phyloP scores from a whole-genome alignment of 2,329 filamentous ascomycete genomes.

The Colletotrichum liaoningense region DNA sequence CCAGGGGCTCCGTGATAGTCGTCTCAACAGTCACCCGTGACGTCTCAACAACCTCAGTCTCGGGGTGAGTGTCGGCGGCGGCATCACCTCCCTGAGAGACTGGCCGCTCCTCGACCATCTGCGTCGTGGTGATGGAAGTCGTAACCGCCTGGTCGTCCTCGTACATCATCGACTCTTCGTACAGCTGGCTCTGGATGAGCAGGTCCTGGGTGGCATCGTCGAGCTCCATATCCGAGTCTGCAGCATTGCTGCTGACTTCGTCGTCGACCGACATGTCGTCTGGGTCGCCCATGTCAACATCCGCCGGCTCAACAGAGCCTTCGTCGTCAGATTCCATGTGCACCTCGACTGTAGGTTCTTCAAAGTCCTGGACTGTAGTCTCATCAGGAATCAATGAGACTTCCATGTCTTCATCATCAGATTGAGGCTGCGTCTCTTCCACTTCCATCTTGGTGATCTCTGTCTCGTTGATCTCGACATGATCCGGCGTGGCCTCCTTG shows the following conservation, averaged over 20 bases:
- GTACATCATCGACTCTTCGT: constrained; percentile 46
- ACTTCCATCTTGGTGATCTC: neutral
- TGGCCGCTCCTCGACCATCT: neutral
- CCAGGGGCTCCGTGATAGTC: neutral
- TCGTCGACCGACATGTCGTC: constrained; percentile 26
- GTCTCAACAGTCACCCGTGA: constrained; percentile 1
- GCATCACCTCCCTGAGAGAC: neutral
- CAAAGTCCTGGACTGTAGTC: constrained; percentile 4
- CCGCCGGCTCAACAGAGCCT: constrained; percentile 8
- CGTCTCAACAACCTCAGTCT: neutral
- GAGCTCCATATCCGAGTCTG: constrained; percentile 16
- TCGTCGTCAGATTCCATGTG: constrained; percentile 8
- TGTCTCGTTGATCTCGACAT: neutral
- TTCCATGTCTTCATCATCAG: neutral
- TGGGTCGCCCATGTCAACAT: constrained; percentile 28
- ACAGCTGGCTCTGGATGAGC: constrained; percentile 29
- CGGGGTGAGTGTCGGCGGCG: neutral
- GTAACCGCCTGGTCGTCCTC: constrained; percentile 47
- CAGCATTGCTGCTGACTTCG: neutral
- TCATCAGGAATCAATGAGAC: neutral
- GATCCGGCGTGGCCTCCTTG: neutral
- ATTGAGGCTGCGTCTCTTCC: neutral
- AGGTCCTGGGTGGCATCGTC: constrained; percentile 20
- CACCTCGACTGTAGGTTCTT: constrained; percentile 9
- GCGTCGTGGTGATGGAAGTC: neutral